Evolutionary conservation across 2,329 filamentous ascomycete species (phyloP).

Genomic region (Claviceps pusilla): DNA sequence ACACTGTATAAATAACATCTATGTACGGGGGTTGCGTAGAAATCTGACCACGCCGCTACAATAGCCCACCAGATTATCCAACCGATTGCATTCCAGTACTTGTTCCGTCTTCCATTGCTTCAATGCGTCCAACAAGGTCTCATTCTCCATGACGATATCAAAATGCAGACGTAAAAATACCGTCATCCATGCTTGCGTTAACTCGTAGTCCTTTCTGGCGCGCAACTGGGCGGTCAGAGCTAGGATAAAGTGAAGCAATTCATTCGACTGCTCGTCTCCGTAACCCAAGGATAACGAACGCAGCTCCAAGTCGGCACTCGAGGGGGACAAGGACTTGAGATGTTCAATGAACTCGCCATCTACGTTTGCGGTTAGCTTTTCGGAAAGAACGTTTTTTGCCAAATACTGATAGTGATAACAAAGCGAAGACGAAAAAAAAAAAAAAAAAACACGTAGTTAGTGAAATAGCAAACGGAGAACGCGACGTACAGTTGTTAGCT

Average conservation of each 20-base stretch:
- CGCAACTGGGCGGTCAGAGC: constrained; percentile 59
- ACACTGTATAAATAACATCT: background rate
- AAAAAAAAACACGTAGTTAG: background rate
- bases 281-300: constrained; percentile 51
- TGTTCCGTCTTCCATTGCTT: constrained; percentile 58
- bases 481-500: constrained; percentile 43
- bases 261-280: constrained; percentile 40
- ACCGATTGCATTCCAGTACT: constrained; percentile 51
- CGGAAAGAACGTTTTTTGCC: constrained; percentile 3
- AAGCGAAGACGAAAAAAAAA: background rate
- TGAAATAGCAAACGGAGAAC: no score
- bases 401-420: background rate
- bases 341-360: constrained; percentile 58
- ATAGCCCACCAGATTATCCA: constrained; percentile 70
- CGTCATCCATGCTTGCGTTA: constrained; percentile 94
- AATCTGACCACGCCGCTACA: constrained; percentile 77
- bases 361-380: constrained; percentile 17
- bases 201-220: constrained; percentile 69
- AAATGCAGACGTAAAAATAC: constrained; percentile 76
- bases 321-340: constrained; percentile 66
- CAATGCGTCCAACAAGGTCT: constrained; percentile 42
- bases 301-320: constrained; percentile 79
- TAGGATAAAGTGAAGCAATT: constrained; percentile 65
- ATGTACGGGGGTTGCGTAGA: constrained; percentile 43
- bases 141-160: constrained; percentile 36